A percentile compares a stretch with the other conserved stretches of the same genome.
Evolutionary conservation across 2,329 filamentous ascomycete genomes (phyloP).

Genomic region (Sclerotinia subarctica): DNA sequence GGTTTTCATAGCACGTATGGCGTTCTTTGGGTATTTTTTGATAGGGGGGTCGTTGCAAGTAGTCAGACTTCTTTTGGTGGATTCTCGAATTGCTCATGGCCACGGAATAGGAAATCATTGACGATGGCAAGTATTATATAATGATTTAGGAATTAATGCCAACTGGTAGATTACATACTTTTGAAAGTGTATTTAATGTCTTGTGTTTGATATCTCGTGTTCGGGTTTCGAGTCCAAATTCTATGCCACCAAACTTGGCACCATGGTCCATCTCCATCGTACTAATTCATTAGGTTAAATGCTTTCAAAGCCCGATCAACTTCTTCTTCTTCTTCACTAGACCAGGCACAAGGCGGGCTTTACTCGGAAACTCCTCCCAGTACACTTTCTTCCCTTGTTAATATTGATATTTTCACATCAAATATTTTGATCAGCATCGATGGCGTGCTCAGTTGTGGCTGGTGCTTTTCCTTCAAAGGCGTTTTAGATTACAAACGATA

Average conservation of each 20-base stretch:
- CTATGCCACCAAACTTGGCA: neutral
- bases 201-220: constrained; percentile 3
- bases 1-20: constrained; percentile 12
- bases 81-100: constrained; percentile 4
- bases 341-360: constrained; percentile 9
- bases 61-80: neutral
- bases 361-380: constrained; percentile 12
- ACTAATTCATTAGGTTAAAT: neutral
- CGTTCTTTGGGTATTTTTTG: constrained; percentile 20
- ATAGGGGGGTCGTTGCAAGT: constrained; percentile 5
- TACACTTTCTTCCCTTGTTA: neutral
- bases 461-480: constrained; percentile 19
- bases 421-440: constrained; percentile 12
- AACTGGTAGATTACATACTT: neutral
- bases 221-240: neutral
- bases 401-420: constrained; percentile 15
- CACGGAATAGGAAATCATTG: constrained; percentile 15
- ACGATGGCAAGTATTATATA: constrained; percentile 20
- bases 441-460: constrained; percentile 21
- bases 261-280: too few species aligned
- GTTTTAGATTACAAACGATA: constrained; percentile 20
- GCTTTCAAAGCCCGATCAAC: neutral
- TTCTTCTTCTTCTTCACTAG: neutral
- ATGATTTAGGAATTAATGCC: constrained; percentile 25
- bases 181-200: neutral